Percentiles rank a stretch among this genome's conserved stretches.
Evolutionary conservation across 768 basidiomycete genomes (phyloP).

Genomic region (Russula vinacea): DNA sequence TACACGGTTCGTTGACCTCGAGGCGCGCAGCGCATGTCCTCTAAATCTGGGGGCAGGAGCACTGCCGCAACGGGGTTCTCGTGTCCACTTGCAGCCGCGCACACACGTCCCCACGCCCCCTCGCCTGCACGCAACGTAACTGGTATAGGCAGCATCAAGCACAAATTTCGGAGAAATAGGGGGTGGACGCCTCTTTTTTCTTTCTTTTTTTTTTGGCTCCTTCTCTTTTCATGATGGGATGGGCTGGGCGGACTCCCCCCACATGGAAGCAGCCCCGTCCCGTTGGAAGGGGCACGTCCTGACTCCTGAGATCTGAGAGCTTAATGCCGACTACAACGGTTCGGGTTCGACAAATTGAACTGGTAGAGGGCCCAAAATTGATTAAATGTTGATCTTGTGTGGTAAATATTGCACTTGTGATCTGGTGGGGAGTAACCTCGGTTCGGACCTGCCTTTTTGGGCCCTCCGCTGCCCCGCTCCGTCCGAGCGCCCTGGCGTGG

Average conservation of each 20-base stretch:
- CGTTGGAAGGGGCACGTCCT: not conserved
- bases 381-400: not conserved
- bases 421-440: not conserved
- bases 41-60: constrained; percentile 8
- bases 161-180: constrained; percentile 14
- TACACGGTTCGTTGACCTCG: constrained; percentile 4
- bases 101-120: not conserved
- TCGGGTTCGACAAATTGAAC: not conserved
- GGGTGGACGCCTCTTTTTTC: no score
- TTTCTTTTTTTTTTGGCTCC: not conserved
- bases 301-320: not conserved
- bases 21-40: constrained; percentile 6
- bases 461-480: not conserved
- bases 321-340: constrained; percentile 11
- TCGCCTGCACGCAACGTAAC: no score
- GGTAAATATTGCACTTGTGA: constrained; percentile 13
- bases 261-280: no score
- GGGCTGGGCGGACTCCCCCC: no score
- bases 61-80: constrained; percentile 16
- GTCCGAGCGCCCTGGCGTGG: constrained; percentile 2
- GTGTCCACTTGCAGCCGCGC: not conserved
- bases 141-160: not conserved
- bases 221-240: no score
- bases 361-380: no score
- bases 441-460: constrained; percentile 21